Evolutionary conservation across 768 basidiomycete species (phyloP), one percentile per base, ranked within the genome.

Genomic region (Tylopilus felleus): DNA sequence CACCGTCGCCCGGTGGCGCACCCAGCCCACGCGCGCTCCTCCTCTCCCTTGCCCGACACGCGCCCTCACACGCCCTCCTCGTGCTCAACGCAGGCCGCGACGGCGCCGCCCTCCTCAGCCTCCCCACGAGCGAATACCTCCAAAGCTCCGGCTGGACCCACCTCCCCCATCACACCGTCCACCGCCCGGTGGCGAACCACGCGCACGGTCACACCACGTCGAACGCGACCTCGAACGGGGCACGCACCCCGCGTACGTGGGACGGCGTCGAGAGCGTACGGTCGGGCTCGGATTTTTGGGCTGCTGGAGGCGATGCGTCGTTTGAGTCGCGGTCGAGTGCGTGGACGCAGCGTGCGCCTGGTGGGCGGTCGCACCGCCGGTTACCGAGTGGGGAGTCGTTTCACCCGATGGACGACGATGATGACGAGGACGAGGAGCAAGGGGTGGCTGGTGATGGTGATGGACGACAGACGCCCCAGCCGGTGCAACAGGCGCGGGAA

Each of bases 41-140:
- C 8, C 80, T 93, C 41, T 87, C 91, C 0, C 73, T 91, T 49
- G 81, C 82, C 0, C 76, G 82, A 12, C 77, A 80, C 31, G 88
- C 83, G 0, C 77, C 88, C 3, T 77, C 85, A 0, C 90, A 93
- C 61, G 84, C 90, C 0, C 75, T 93, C 0, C 83, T 93, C n/a
- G 79, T 93, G 23, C 88, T 85, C 3, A 76, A 92, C 62, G 92
- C 90, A 80, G 90, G 90, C 7, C 74, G 77, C 22, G 86, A 89
- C 45, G 90, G 90, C 12, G 87, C 86, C 1, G 91, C 90, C 0
- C 84, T 89, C 5, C 78, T 93, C 50, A 90, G 87, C 16, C 70
- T 93, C 8, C 91, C 90, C 0, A 92, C 90, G 0, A 80, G 80
- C 59, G 91, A 93, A 61, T 93, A 93, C 68, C 89, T 91, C 65